A percentile compares a stretch with the other conserved stretches of the same genome.
These are phyloP conservation scores for Schizosaccharomyces lindneri DNA, from an alignment of 805 yeast genomes.

Conservation along the genomic window DNA sequence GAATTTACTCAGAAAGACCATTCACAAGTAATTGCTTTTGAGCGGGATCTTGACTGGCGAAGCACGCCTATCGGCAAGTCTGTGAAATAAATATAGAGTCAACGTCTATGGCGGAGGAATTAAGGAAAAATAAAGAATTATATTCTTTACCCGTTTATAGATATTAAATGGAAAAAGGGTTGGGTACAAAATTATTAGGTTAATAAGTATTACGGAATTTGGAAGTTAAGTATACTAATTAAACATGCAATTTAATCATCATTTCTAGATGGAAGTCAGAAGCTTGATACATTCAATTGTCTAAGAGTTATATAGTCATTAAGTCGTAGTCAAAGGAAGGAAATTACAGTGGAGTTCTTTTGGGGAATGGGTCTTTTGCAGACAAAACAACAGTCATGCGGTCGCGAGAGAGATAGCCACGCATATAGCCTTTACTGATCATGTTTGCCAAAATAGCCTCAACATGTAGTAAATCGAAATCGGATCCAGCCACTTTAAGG, in stretches of 20 bases:
- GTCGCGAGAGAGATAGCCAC: constrained; percentile 63
- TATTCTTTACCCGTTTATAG: no score
- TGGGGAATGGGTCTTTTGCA: constrained; percentile 50
- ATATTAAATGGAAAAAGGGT: no score
- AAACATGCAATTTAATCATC: no score
- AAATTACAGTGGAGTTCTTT: not conserved
- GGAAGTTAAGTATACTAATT: no score
- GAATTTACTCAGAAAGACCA: not conserved
- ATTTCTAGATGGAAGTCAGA: no score
- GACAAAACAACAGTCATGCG: constrained; percentile 52
- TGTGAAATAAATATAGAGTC: not conserved
- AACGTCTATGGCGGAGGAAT: no score
- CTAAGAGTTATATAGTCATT: no score
- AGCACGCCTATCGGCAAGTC: not conserved
- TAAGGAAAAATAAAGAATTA: no score
- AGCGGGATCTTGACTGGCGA: not conserved
- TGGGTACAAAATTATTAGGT: no score
- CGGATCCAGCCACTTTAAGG: constrained; percentile 7
- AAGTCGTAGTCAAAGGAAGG: not conserved
- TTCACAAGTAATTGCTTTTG: not conserved
- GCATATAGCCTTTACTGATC: constrained; percentile 33
- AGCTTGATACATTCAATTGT: no score
- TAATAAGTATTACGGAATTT: no score
- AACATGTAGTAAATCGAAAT: constrained; percentile 22
- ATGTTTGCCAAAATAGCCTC: constrained; percentile 49